Evolutionary conservation across 345 rosid genomes (phyloP), one percentile per base, ranked within the genome.

Genomic region (thale cress (Arabidopsis thaliana)): DNA sequence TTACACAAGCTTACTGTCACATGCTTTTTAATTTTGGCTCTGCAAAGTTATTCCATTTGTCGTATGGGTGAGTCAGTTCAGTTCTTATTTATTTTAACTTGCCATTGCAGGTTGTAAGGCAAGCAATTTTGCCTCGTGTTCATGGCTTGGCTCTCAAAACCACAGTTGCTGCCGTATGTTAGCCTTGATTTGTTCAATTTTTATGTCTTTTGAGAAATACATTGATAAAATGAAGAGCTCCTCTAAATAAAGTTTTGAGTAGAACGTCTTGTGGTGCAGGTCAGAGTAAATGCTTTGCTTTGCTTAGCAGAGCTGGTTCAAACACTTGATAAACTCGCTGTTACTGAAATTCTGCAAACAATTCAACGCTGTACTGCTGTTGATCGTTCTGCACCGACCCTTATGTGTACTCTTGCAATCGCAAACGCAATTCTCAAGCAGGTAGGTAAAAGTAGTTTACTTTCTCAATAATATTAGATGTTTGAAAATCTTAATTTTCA

Each of bases 71-170:
- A 41, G 12, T 58, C 33, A 58, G 23, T 51, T 59, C 9, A 8
- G 45, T n/a, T 76, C 68, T 51, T 22, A 32, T 14, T 41, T 61
- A n/a, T 61, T 33, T 40, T 49, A 68, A 60, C 8, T 69, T 69
- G 42, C 52, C 38, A 68, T 70, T 83, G 73, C 93, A 95, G 99
- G 90, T 91, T 37, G 96, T 94, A 81, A 88, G 91, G 83, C 90
- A 90, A 81, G 85, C 88, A 82, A 85, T 94, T 84, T 84, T 94
- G 85, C 98, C 96, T 59, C 96, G 96, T 55, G 92, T 91, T 78
- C 98, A 94, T 82, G 89, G 95, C 56, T 75, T 94, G 79, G 98
- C 98, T 63, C 97, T 94, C 42, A 91, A 87, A 84, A 94, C 98
- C 28, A 94, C 98, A 55, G 85, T 94, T 65, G 98, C 96, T 81